A percentile compares a stretch with the other conserved stretches of the same genome.
phyloP scores from a whole-genome alignment of 169 alveolate genomes.

The Plasmodium relictum region DNA sequence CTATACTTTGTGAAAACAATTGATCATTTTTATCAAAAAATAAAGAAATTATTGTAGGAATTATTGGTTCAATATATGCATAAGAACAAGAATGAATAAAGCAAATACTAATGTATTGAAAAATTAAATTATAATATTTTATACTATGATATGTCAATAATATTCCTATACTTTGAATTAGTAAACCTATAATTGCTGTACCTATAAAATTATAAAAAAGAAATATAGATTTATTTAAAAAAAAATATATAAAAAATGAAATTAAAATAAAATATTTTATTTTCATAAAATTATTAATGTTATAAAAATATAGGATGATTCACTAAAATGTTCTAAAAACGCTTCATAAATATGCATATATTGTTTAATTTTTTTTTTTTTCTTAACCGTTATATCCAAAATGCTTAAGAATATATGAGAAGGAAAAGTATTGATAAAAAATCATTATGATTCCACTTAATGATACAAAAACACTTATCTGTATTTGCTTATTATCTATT shows the following conservation, averaged over 20 bases:
- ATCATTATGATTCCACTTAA: slow-evolving; percentile 77
- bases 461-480: slow-evolving; percentile 74
- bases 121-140: slow-evolving; percentile 60
- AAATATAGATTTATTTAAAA: not conserved
- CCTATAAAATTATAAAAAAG: slow-evolving; percentile 20
- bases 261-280: no score
- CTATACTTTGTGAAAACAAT: slow-evolving; percentile 75
- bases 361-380: slow-evolving; percentile 15
- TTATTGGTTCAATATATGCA: slow-evolving; percentile 77
- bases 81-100: slow-evolving; percentile 78
- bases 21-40: slow-evolving; percentile 75
- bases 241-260: not conserved
- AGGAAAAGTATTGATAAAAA: slow-evolving; percentile 72
- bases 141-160: slow-evolving; percentile 62
- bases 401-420: slow-evolving; percentile 43
- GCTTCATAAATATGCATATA: not conserved
- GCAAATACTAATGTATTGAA: slow-evolving; percentile 78
- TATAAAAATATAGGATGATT: no score
- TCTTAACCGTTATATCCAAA: slow-evolving; percentile 69
- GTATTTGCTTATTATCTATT: slow-evolving; percentile 75
- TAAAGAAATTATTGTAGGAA: slow-evolving; percentile 77
- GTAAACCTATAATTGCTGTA: slow-evolving; percentile 66
- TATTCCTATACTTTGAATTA: slow-evolving; percentile 68
- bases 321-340: no score
- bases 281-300: no score